Evolutionary conservation across 2,329 filamentous ascomycete genomes (phyloP).

Genomic region (Eutypa lata): DNA sequence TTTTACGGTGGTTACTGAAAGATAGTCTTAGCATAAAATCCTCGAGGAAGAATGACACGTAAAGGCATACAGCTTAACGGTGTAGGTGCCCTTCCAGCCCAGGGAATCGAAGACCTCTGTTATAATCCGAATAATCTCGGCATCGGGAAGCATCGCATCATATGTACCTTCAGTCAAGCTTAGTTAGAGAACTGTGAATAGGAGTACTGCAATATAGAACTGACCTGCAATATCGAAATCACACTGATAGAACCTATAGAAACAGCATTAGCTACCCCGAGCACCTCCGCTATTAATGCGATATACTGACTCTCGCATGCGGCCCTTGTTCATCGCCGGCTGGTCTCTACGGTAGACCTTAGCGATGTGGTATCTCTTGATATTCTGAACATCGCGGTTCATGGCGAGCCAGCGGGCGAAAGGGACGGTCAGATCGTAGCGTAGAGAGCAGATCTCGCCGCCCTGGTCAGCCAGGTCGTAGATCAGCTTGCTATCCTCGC

Average conservation of each 20-base stretch:
- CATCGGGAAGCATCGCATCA: slow-evolving; percentile 73
- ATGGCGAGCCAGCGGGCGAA: slow-evolving; percentile 77
- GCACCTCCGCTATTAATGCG: neutral
- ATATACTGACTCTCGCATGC: slow-evolving; percentile 59
- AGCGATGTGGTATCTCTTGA: slow-evolving; percentile 76
- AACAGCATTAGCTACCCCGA: no score
- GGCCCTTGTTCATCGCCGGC: slow-evolving; percentile 72
- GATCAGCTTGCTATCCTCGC: slow-evolving; percentile 53
- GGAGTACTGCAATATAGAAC: neutral
- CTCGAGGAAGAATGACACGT: neutral
- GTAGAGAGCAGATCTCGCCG: slow-evolving; percentile 75
- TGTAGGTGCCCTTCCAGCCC: slow-evolving; percentile 65
- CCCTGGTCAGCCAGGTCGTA: slow-evolving; percentile 83
- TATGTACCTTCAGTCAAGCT: slow-evolving; percentile 42
- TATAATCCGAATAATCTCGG: slow-evolving; percentile 68
- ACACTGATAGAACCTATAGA: slow-evolving; percentile 64
- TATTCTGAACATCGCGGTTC: slow-evolving; percentile 64
- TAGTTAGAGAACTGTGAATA: neutral
- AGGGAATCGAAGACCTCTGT: slow-evolving; percentile 71
- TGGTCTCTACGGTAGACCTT: slow-evolving; percentile 80
- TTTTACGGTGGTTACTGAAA: slow-evolving; percentile 71
- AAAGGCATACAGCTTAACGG: slow-evolving; percentile 58
- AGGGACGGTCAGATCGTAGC: slow-evolving; percentile 78
- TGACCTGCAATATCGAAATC: slow-evolving; percentile 71
- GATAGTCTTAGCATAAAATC: neutral